Percentiles rank a stretch among this genome's conserved stretches.
These are phyloP conservation scores for Penicillium longicatenatum DNA, from an alignment of 495 filamentous ascomycete species.

Conservation along the genomic window DNA sequence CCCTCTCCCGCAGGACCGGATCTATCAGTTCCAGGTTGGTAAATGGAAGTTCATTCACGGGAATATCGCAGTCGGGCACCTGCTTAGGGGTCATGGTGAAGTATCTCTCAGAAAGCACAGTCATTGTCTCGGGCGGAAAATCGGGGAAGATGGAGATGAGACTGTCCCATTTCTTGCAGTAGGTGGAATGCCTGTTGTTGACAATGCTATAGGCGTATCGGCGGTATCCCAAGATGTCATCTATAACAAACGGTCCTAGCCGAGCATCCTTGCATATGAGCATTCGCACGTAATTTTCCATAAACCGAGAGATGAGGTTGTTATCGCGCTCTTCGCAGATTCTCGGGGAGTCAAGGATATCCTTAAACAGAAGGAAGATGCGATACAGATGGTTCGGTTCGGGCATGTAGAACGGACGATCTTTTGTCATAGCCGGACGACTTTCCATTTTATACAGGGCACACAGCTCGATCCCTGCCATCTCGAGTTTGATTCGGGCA, in stretches of 20 bases:
- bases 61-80: constrained; percentile 17
- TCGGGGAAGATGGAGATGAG: constrained; percentile 28
- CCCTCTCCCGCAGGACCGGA: constrained; percentile 21
- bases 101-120: constrained; percentile 40
- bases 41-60: constrained; percentile 28
- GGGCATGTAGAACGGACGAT: constrained; percentile 27
- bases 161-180: constrained; percentile 33
- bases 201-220: constrained; percentile 25
- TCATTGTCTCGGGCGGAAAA: constrained; percentile 30
- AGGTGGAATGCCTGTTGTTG: constrained; percentile 20
- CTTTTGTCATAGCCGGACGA: constrained; percentile 12
- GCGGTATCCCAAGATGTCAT: constrained; percentile 40
- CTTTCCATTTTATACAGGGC: constrained; percentile 25
- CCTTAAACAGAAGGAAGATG: constrained; percentile 36
- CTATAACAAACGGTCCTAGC: constrained; percentile 10
- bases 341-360: constrained; percentile 30
- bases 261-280: constrained; percentile 11
- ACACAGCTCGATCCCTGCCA: constrained; percentile 41
- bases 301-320: constrained; percentile 27
- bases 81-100: constrained; percentile 24
- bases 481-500: constrained; percentile 38
- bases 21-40: constrained; percentile 20
- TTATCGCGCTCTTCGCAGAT: constrained; percentile 30
- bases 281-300: constrained; percentile 28
- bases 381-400: constrained; percentile 36